Evolutionary conservation across 108 stramenopile genomes (phyloP).

Genomic region (Nitzschia palea): DNA sequence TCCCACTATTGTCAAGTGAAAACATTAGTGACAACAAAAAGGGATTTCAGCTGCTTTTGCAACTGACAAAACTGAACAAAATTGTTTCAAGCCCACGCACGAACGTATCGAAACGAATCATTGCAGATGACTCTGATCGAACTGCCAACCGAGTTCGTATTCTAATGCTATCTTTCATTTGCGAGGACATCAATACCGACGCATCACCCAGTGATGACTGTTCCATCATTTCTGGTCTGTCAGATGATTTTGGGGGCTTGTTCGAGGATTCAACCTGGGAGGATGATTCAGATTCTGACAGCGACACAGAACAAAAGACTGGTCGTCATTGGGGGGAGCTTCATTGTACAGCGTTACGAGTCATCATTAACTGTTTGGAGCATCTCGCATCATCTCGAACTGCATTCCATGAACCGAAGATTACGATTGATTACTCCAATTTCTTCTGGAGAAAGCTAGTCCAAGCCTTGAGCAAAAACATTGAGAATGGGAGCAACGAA

Average conservation of each 20-base stretch:
- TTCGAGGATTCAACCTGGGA: not conserved
- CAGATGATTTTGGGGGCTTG: not conserved
- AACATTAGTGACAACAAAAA: not conserved
- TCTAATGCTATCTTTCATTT: constrained; percentile 1
- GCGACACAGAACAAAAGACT: not conserved
- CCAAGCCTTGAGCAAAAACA: not conserved
- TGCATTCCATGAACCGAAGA: not conserved
- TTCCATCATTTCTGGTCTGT: constrained; percentile 1
- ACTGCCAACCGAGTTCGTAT: not conserved
- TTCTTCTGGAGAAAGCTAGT: not conserved
- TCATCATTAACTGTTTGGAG: constrained; percentile 1
- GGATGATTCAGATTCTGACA: not conserved
- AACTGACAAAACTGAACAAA: not conserved
- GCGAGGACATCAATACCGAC: not conserved
- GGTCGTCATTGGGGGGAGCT: constrained; percentile 4
- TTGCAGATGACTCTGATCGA: not conserved
- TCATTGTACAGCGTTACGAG: not conserved
- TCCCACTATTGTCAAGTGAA: not conserved
- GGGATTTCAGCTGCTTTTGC: constrained; percentile 1
- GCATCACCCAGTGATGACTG: not conserved
- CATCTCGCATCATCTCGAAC: not conserved
- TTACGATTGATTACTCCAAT: not conserved
- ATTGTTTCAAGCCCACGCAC: not conserved
- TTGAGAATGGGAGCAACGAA: not conserved
- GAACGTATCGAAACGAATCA: not conserved